Evolutionary conservation across 2,329 filamentous ascomycete genomes (phyloP).

Genomic region (Talaromyces sp.): DNA sequence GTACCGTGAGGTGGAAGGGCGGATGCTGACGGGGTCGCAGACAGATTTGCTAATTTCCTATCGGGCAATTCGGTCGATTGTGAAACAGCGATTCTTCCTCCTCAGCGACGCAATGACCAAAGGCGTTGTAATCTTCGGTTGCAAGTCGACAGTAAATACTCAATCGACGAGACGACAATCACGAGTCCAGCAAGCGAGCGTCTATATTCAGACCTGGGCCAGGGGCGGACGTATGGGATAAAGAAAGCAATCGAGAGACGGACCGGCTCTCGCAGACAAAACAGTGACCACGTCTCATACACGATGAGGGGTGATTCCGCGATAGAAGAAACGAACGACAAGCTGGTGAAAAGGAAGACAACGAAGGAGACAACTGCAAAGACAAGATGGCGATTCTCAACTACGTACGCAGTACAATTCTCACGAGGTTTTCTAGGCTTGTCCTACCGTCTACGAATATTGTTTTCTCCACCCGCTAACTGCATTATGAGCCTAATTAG

Average conservation of each 20-base stretch:
- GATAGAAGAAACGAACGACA: constrained; percentile 25
- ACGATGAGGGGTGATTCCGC: constrained; percentile 21
- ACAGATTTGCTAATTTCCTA: background rate
- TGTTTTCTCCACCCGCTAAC: constrained; percentile 14
- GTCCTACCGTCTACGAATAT: constrained; percentile 11
- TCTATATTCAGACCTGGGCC: constrained; percentile 16
- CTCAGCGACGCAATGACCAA: background rate
- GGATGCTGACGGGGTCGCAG: background rate
- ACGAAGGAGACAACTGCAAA: background rate
- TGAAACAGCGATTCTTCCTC: background rate
- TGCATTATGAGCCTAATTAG: constrained; percentile 10
- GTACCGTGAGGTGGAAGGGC: background rate
- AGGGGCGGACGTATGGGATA: constrained; percentile 16
- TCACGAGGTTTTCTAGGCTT: constrained; percentile 12
- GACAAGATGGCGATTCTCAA: background rate
- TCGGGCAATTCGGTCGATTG: background rate
- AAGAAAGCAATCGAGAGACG: constrained; percentile 27
- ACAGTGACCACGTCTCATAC: constrained; percentile 30
- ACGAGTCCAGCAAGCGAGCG: constrained; percentile 27
- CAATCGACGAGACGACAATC: constrained; percentile 21
- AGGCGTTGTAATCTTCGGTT: background rate
- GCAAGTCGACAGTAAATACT: background rate
- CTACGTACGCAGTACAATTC: background rate
- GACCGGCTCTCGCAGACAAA: constrained; percentile 31
- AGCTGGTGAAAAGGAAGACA: constrained; percentile 13